Percentiles rank a stretch among this genome's conserved stretches.
These are phyloP conservation scores for Combretum micranthum DNA, from an alignment of 345 rosid genomes.

Conservation along the genomic window DNA sequence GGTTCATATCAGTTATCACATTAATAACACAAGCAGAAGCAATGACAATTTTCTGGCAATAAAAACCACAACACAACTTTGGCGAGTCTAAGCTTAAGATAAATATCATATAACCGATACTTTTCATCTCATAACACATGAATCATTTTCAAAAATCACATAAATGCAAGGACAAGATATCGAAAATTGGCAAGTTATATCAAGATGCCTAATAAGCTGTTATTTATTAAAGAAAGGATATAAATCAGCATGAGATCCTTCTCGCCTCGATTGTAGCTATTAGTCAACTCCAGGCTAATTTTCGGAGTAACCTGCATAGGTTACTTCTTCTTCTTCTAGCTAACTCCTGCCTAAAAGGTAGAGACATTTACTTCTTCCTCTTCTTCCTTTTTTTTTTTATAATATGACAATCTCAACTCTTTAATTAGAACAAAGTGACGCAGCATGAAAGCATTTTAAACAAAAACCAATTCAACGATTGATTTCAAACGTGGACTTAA, in stretches of 20 bases:
- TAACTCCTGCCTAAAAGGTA: slow-evolving; percentile 3
- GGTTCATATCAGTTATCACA: no score
- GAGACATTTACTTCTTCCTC: background rate
- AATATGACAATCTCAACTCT: background rate
- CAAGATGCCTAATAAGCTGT: background rate
- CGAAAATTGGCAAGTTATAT: background rate
- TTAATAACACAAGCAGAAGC: no score
- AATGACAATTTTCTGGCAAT: no score
- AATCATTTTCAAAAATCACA: background rate
- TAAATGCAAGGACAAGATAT: background rate
- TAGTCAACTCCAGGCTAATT: slow-evolving; percentile 66
- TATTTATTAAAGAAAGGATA: slow-evolving; percentile 50
- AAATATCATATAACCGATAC: no score
- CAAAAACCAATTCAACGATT: no score
- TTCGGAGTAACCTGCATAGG: slow-evolving; percentile 68
- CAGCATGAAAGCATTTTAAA: no score
- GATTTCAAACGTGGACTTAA: no score
- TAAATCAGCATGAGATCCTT: slow-evolving; percentile 55
- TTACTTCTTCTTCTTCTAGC: no score
- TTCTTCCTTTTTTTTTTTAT: background rate
- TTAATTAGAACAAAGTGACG: no score
- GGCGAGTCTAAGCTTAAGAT: no score
- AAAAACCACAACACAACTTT: no score
- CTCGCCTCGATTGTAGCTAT: slow-evolving; percentile 84
- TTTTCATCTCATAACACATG: no score